phyloP scores from a whole-genome alignment of 441 rosid species.

The Populus hybrid region DNA sequence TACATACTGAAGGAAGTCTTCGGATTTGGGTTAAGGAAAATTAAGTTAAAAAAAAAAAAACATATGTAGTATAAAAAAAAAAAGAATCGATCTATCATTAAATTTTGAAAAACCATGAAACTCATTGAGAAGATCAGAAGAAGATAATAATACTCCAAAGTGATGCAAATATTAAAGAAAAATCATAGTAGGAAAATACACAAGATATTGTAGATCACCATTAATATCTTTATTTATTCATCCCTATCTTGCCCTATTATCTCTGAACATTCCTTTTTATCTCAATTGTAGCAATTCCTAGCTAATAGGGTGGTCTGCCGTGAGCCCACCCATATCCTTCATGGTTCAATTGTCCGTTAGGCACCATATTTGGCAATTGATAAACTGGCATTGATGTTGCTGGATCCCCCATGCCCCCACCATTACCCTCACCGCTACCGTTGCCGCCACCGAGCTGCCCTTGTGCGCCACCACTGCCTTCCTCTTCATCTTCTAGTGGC shows the following conservation, averaged over 20 bases:
- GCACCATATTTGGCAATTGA: slow-evolving; percentile 47
- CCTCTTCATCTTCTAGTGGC: slow-evolving; percentile 70
- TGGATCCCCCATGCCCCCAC: slow-evolving; percentile 30
- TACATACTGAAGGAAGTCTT: no score
- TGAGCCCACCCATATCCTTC: slow-evolving; percentile 71
- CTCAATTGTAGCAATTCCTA: not conserved
- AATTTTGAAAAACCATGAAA: not conserved
- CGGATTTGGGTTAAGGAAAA: no score
- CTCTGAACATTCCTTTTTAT: not conserved
- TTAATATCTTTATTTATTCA: slow-evolving; percentile 4
- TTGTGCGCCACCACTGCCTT: slow-evolving; percentile 32
- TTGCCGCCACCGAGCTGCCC: slow-evolving; percentile 41
- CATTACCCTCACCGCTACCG: slow-evolving; percentile 30
- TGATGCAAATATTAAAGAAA: not conserved
- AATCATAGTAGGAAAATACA: slow-evolving; percentile 13
- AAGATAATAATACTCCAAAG: not conserved
- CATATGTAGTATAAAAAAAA: no score
- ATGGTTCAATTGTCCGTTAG: slow-evolving; percentile 61
- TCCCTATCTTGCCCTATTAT: not conserved
- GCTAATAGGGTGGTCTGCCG: slow-evolving; percentile 46
- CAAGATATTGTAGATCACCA: not conserved
- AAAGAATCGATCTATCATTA: no score
- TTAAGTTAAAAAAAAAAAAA: not conserved
- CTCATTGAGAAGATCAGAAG: not conserved
- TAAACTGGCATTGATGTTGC: slow-evolving; percentile 42